Evolutionary conservation across 1,139 yeast genomes (phyloP).

Genomic region (Blastobotrys buckinghamii): DNA sequence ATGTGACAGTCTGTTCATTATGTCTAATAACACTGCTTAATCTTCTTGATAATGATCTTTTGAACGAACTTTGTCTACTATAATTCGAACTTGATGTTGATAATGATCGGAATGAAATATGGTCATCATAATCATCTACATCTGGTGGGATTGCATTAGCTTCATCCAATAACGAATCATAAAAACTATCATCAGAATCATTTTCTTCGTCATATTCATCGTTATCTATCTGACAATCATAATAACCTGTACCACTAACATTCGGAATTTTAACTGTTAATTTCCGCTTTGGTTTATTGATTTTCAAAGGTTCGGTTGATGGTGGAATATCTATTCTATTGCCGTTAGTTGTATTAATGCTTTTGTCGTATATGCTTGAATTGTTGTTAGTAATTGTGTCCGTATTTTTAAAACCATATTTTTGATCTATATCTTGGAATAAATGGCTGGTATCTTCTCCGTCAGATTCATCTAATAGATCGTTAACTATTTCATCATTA

Average conservation of each 20-base stretch:
- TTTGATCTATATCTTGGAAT: constrained; percentile 7
- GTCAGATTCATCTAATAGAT: constrained; percentile 10
- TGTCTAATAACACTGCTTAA: constrained; percentile 17
- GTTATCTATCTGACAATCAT: constrained; percentile 1
- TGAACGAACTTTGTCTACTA: constrained; percentile 1
- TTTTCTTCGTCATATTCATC: constrained; percentile 5
- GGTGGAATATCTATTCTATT: constrained; percentile 2
- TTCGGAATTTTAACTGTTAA: not conserved
- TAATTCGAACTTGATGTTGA: constrained; percentile 6
- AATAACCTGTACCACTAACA: not conserved
- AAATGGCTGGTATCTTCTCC: constrained; percentile 10
- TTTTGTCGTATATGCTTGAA: too few species aligned
- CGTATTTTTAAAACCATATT: not conserved
- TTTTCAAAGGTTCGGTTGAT: constrained; percentile 2
- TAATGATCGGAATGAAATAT: constrained; percentile 14
- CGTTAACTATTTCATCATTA: not conserved
- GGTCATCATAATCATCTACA: constrained; percentile 14
- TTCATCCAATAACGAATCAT: constrained; percentile 26
- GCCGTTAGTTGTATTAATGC: too few species aligned
- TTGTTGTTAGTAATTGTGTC: not conserved
- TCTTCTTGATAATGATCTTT: constrained; percentile 10
- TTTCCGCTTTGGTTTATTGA: not conserved
- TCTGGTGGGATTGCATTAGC: constrained; percentile 26
- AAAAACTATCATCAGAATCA: constrained; percentile 16
- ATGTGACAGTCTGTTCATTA: constrained; percentile 22